phyloP scores from a whole-genome alignment of 306 rosid species.

The Vigna mungo region DNA sequence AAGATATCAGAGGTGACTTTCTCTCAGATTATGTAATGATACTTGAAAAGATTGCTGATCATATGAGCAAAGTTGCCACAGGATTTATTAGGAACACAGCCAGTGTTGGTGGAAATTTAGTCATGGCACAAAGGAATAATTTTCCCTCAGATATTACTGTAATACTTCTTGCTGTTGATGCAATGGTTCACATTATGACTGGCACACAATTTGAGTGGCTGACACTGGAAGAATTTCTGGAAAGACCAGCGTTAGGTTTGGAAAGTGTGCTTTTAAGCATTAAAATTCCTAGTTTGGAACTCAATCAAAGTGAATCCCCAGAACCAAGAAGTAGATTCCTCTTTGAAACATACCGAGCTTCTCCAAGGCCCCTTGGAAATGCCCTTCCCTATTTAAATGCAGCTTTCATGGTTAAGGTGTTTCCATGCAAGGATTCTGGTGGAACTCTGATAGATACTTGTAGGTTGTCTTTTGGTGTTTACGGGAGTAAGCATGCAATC shows the following conservation, averaged over 20 bases:
- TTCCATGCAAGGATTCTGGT: constrained; percentile 53
- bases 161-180: constrained; percentile 76
- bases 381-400: constrained; percentile 79
- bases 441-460: constrained; percentile 57
- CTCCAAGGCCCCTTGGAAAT: constrained; percentile 88
- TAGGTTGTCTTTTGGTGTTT: constrained; percentile 77
- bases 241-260: constrained; percentile 64
- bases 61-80: constrained; percentile 81
- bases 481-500: constrained; percentile 71
- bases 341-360: constrained; percentile 83
- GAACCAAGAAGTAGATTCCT: constrained; percentile 44
- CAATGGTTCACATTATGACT: constrained; percentile 66
- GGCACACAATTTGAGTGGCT: constrained; percentile 58
- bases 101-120: constrained; percentile 87
- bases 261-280: constrained; percentile 67
- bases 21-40: constrained; percentile 52
- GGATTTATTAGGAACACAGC: constrained; percentile 75
- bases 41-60: constrained; percentile 62
- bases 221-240: constrained; percentile 71
- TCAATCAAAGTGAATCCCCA: constrained; percentile 44
- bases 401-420: constrained; percentile 77
- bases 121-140: constrained; percentile 79
- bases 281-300: constrained; percentile 65
- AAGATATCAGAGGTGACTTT: constrained; percentile 36
- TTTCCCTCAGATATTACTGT: constrained; percentile 96